Base-by-base conservation (phyloP, 768 basidiomycete species). In the Kwoniella dendrophila region DNA sequence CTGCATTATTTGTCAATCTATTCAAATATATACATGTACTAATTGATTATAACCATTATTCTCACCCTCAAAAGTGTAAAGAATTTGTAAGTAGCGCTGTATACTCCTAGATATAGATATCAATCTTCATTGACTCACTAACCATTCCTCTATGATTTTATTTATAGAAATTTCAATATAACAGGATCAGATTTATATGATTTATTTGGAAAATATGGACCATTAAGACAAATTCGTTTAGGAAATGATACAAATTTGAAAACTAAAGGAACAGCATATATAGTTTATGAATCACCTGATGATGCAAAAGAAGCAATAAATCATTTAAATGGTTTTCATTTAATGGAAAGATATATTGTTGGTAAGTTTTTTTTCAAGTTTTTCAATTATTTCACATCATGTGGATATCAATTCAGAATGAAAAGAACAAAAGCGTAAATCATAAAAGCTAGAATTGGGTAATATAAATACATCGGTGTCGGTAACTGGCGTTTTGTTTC, bases 341-440 rank as follows among this genome's bases (percentile, higher is more conserved):
- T 99, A 61, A 92, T 93, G 81, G 95, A 96, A 80, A 89, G 95
- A 26, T 99, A 98, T 80, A 95, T 99, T 55, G 95, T 99, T 59
- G 83, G 83, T 83, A 41, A 65, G 82, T 79, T 22, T 11, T 8
- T 36, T 36, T 36, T 16, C 7, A 7, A 36, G 8, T 36, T 36
- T 16, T 36, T 8, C 34, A 36, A 8, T 36, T 36, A 36, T 16
- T 36, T 36, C 34, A 36, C 16, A 7, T 36, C 16, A 8, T 36
- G 16, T 36, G 34, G 16, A 8, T 16, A 36, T 16, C 34, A 8
- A 7, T 36, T 36, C 16, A n/a, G n/a, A n/a, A n/a, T n/a, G n/a
- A n/a, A n/a, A n/a, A n/a, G n/a, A n/a, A n/a, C n/a, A n/a, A n/a
- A n/a, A n/a, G n/a, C n/a, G n/a, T n/a, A 18, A 38, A 18, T 18